A percentile compares a stretch with the other conserved stretches of the same genome.
Evolutionary conservation across 495 filamentous ascomycete species (phyloP).

Genomic region (Penicillium maclennaniae): DNA sequence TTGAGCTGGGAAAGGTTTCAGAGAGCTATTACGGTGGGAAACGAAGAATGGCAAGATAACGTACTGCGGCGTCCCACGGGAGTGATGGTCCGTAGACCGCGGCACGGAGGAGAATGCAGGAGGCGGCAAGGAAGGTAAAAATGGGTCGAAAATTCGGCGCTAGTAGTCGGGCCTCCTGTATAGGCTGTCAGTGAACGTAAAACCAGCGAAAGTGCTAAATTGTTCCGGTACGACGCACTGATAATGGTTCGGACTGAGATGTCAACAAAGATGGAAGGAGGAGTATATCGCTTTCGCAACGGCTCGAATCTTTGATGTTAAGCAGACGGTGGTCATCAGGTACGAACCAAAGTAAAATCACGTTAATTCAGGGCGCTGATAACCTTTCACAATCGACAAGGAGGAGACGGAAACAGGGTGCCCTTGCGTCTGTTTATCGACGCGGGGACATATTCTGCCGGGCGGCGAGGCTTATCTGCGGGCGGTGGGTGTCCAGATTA

Average conservation of each 20-base stretch:
- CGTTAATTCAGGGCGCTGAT: not conserved
- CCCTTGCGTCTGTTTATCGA: slow-evolving; percentile 37
- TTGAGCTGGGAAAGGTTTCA: not conserved
- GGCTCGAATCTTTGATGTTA: not conserved
- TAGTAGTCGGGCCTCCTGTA: not conserved
- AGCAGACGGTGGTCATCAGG: not conserved
- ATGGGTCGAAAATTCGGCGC: not conserved
- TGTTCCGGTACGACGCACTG: not conserved
- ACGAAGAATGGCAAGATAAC: not conserved
- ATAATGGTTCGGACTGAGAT: not conserved
- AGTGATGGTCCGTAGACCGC: not conserved
- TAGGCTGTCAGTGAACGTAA: not conserved
- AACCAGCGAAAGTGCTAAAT: not conserved
- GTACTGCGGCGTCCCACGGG: not conserved
- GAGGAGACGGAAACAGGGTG: slow-evolving; percentile 2
- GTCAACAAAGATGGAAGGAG: slow-evolving; percentile 13
- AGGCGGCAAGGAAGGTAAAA: not conserved
- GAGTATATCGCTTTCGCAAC: not conserved
- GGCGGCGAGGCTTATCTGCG: slow-evolving; percentile 23
- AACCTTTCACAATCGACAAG: not conserved
- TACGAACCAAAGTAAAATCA: not conserved
- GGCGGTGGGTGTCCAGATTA: slow-evolving; percentile 1
- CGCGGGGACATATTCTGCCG: slow-evolving; percentile 38
- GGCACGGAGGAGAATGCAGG: not conserved
- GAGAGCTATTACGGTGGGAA: not conserved